Percentiles rank a stretch among this genome's conserved stretches.
These are phyloP conservation scores for Globisporangium echinulatum DNA, from an alignment of 352 stramenopile species.

Conservation along the genomic window DNA sequence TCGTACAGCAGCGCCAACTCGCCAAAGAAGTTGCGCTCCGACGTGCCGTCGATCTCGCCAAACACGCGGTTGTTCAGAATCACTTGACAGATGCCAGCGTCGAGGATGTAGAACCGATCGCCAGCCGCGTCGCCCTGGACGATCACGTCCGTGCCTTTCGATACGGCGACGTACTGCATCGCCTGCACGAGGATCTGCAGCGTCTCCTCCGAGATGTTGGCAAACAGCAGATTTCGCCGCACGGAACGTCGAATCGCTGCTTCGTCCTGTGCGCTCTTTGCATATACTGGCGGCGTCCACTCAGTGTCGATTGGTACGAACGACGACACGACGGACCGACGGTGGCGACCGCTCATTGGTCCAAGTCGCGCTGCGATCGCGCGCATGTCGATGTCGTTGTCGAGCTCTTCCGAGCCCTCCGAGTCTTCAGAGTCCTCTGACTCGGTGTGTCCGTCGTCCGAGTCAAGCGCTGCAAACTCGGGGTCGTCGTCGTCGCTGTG, in stretches of 20 bases:
- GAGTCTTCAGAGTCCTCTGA: conserved; percentile 19
- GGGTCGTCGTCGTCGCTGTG: conserved; percentile 15
- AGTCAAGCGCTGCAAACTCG: conserved; percentile 14
- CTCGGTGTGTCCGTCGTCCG: conserved; percentile 12
- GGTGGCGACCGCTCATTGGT: conserved; percentile 25
- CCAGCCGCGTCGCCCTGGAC: conserved; percentile 62
- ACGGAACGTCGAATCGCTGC: conserved; percentile 51
- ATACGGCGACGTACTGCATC: conserved; percentile 57
- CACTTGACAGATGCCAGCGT: conserved; percentile 79
- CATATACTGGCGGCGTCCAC: conserved; percentile 45
- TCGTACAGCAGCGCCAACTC: conserved; percentile 94
- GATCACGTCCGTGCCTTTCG: conserved; percentile 45
- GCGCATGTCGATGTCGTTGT: conserved; percentile 35
- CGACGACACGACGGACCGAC: conserved; percentile 53
- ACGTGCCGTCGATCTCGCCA: conserved; percentile 50
- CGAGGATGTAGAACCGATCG: conserved; percentile 90
- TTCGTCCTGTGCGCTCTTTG: conserved; percentile 45
- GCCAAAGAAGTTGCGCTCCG: conserved; percentile 77
- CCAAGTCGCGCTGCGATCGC: conserved; percentile 34
- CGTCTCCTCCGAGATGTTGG: conserved; percentile 58
- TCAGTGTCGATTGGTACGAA: conserved; percentile 37
- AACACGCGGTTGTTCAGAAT: conserved; percentile 52
- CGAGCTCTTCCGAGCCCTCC: conserved; percentile 9
- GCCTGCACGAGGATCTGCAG: conserved; percentile 60
- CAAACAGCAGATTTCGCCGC: conserved; percentile 58